These are phyloP conservation scores for Daldinia concentrica DNA, from an alignment of 495 filamentous ascomycete species.

Conservation along the genomic window DNA sequence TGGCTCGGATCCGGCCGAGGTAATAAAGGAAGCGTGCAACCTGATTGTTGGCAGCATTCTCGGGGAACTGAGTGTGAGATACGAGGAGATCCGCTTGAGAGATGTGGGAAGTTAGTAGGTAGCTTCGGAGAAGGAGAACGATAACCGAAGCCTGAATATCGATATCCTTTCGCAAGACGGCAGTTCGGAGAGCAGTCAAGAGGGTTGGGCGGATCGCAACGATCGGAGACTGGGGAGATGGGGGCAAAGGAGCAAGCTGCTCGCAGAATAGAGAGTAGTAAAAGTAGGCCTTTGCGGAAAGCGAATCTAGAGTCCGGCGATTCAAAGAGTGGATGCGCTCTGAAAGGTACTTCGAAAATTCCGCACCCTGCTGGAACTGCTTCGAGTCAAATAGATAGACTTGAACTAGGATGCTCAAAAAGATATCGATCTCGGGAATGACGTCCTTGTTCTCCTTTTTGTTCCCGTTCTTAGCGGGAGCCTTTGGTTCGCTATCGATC, in stretches of 20 bases:
- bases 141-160: conserved; percentile 96
- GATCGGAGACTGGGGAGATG: conserved; percentile 83
- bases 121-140: conserved; percentile 93
- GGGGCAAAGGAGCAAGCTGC: conserved; percentile 83
- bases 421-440: conserved; percentile 90
- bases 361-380: conserved; percentile 76
- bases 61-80: conserved; percentile 91
- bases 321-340: conserved; percentile 88
- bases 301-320: conserved; percentile 90
- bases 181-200: conserved; percentile 87
- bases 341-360: conserved; percentile 82
- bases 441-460: conserved; percentile 75
- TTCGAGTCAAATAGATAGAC: conserved; percentile 89
- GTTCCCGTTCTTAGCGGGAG: conserved; percentile 55
- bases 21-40: conserved; percentile 97
- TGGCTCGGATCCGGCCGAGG: conserved; percentile 92
- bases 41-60: conserved; percentile 94
- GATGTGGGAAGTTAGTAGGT: conserved; percentile 95
- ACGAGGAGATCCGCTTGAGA: conserved; percentile 95
- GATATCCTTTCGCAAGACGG: conserved; percentile 92
- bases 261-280: conserved; percentile 96
- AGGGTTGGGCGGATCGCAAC: conserved; percentile 86
- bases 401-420: conserved; percentile 87
- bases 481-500: conserved; percentile 70
- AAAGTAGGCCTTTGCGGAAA: conserved; percentile 96